Evolutionary conservation across 2,329 filamentous ascomycete genomes (phyloP).

Genomic region (Botrytis tulipae): DNA sequence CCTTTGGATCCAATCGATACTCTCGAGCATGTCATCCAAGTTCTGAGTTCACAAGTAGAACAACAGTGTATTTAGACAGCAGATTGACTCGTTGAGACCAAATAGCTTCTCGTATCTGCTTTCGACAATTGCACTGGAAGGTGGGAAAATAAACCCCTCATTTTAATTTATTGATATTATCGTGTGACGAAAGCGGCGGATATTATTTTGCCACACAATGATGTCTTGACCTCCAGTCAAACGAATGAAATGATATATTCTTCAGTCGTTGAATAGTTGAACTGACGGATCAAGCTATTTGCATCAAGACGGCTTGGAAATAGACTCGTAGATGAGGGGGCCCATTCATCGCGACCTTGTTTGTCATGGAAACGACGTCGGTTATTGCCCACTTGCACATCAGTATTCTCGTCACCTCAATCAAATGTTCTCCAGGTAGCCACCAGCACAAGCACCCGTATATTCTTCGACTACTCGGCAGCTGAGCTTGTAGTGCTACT

Average conservation of each 20-base stretch:
- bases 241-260: neutral
- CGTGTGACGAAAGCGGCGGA: too few relatives aligned
- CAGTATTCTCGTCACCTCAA: neutral
- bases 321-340: neutral
- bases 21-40: neutral
- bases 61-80: neutral
- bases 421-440: neutral
- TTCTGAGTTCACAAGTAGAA: neutral
- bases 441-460: neutral
- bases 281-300: too few relatives aligned
- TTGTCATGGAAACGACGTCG: neutral
- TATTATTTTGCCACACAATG: neutral
- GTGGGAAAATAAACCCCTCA: neutral
- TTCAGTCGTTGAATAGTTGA: neutral
- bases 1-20: neutral
- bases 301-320: neutral
- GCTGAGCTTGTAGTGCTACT: neutral
- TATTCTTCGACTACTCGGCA: accelerated
- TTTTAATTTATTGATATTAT: neutral
- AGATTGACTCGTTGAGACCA: neutral
- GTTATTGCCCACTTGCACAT: neutral
- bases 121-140: neutral
- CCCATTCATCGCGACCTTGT: neutral
- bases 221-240: neutral
- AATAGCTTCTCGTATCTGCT: too few relatives aligned